Base-by-base conservation (phyloP, 257 asterid species). In the Plantago ovata region DNA sequence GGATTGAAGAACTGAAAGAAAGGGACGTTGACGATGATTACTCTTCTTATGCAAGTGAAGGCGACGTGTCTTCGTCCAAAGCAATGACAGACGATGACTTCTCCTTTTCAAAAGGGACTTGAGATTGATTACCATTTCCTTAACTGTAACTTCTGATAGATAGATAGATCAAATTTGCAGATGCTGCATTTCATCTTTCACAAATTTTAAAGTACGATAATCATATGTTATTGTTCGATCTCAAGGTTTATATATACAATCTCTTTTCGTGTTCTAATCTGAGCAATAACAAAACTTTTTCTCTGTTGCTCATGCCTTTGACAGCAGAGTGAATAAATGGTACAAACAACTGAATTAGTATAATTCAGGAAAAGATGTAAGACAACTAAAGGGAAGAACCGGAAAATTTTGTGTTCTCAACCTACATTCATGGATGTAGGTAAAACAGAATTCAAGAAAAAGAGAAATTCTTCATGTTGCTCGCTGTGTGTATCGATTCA, bases 11-110 rank as follows among this genome's bases (percentile, higher is more conserved):
- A 57, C 65, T 79, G 64, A 76, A 74, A 68, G 83, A 74, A 38
- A 76, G 65, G 66, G 86, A 77, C 22, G 28, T 33, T 50, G 66
- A 60, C 38, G 81, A 71, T 19, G 71, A 74, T 7, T 68, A 58
- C 38, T 74, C 81, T 28, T 75, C 82, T 9, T 81, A 65, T 65
- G 47, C 72, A 14, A 72, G 81, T 70, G 80, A 79, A 61, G 84
- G 56, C 39, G 80, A 77, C 13, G 3, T 76, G 38, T 66, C 73
- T 64, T 70, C 79, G 38, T 75, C 83, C 13, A 69, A 60, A 56
- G 74, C 65, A 50, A 51, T 69, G 71, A 74, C 62, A 42, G 84
- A 78, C 51, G 84, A 68, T 0, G 81, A 75, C 9, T 65, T 77
- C 28, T 70, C 80, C 12, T 77, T 75, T 61, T 75, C 79, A 13